A percentile compares a stretch with the other conserved stretches of the same genome.
These are phyloP conservation scores for Aureobasidium melanogenum DNA, from an alignment of 2,329 filamentous ascomycete genomes.

Conservation along the genomic window DNA sequence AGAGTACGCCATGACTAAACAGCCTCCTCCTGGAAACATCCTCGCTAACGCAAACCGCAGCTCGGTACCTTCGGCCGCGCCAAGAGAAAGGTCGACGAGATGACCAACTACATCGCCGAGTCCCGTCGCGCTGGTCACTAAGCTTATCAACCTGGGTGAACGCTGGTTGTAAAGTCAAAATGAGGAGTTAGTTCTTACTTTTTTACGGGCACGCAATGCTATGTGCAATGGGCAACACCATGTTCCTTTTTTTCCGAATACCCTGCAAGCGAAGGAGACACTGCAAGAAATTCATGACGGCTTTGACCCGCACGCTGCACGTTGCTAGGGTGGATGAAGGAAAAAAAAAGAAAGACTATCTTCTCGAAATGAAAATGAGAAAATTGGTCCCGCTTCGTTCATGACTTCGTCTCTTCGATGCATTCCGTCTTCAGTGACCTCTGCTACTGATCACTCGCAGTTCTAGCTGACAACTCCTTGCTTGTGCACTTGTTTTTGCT, in stretches of 20 bases:
- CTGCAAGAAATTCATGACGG: background rate
- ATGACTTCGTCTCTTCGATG: background rate
- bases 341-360: conserved; percentile 9
- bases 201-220: conserved; percentile 8
- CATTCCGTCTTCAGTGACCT: background rate
- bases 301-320: background rate
- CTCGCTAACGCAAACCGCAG: conserved; percentile 33
- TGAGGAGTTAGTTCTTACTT: conserved; percentile 11
- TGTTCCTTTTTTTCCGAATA: conserved; percentile 7
- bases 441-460: background rate
- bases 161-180: conserved; percentile 11
- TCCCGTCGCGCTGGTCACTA: conserved; percentile 71
- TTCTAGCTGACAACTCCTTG: background rate
- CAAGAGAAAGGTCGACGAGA: conserved; percentile 99
- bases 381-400: conserved; percentile 5
- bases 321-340: conserved; percentile 10
- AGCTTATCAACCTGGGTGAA: conserved; percentile 19
- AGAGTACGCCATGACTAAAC: conserved; percentile 54
- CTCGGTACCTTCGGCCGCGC: conserved; percentile 98
- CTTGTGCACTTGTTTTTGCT: background rate
- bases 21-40: conserved; percentile 14
- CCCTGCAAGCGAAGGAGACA: conserved; percentile 1
- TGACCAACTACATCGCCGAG: conserved; percentile 96
- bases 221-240: conserved; percentile 5
- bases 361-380: conserved; percentile 11